These are phyloP conservation scores for Brassica napus DNA, from an alignment of 345 rosid species.

Conservation along the genomic window DNA sequence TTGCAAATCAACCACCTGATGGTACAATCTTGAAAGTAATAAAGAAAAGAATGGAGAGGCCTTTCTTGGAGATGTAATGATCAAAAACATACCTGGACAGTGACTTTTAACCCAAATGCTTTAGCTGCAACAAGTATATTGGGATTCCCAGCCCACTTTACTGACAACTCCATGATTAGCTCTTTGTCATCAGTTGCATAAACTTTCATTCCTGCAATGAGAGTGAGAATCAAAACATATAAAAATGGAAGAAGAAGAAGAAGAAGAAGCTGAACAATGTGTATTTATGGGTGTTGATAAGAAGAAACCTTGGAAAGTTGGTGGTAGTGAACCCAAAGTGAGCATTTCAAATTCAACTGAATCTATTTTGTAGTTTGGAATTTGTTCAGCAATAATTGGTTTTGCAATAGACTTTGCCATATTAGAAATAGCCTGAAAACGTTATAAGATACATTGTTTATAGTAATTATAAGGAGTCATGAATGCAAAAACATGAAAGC, in stretches of 20 bases:
- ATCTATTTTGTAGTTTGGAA: slow-evolving; percentile 80
- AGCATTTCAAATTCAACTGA: slow-evolving; percentile 87
- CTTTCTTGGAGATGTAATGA: neutral
- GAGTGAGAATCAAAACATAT: neutral
- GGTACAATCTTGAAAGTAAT: slow-evolving; percentile 1
- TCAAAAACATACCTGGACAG: slow-evolving; percentile 64
- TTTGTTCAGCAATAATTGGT: slow-evolving; percentile 93
- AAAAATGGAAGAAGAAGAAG: neutral
- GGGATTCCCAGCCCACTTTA: slow-evolving; percentile 97
- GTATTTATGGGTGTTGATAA: neutral
- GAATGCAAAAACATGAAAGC: slow-evolving; percentile 26
- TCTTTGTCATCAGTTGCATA: slow-evolving; percentile 93
- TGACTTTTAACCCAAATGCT: slow-evolving; percentile 87
- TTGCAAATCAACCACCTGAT: slow-evolving; percentile 91
- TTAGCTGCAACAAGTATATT: slow-evolving; percentile 68
- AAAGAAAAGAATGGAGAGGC: neutral
- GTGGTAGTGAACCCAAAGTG: slow-evolving; percentile 85
- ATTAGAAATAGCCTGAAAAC: slow-evolving; percentile 75
- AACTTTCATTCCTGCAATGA: slow-evolving; percentile 78
- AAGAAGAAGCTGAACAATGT: slow-evolving; percentile 5
- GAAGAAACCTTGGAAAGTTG: slow-evolving; percentile 72
- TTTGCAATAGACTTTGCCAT: slow-evolving; percentile 62
- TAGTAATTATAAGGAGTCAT: neutral
- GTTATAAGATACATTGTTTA: slow-evolving; percentile 22
- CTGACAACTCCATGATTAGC: slow-evolving; percentile 77